Evolutionary conservation across 805 yeast species (phyloP), one percentile per base, ranked within the genome.

Genomic region (Metschnikowia orientalis): DNA sequence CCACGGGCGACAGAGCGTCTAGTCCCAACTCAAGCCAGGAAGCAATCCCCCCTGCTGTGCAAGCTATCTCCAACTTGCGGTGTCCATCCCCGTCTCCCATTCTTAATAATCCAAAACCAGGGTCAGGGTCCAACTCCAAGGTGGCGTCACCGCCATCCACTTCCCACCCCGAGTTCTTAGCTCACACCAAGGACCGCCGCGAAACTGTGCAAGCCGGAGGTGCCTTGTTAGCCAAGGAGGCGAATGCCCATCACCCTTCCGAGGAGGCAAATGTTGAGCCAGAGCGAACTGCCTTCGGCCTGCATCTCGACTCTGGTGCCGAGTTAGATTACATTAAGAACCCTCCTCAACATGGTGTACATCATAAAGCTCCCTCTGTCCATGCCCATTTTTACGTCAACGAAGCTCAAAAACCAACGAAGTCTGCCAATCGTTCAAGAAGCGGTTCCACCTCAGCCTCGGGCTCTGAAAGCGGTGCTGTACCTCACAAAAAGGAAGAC

Each of bases 351-450:
- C 53, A 50, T 7, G 43, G 50, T 21, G 29, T 42, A 2, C 81
- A 74, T 48, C 73, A 73, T 45, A 72, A 76, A 53, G 52, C 71
- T 13, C 70, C 82, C 11, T 72, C 84, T 1, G 79, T 80, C 41
- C 95, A 84, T 57, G 88, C 92, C 0, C 95, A 83, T 57, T 84
- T 84, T 52, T 73, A 71, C 44, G 78, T 77, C 7, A 83, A 79
- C 40, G 89, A 82, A 36, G 67, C 81, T 2, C 52, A 76, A n/a
- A 79, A 75, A 48, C 79, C 58, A 5, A 54, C 46, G 7, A 63
- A 62, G 35, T 35, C 48, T 4, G 41, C 28, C 18, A 56, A 42
- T 32, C 36, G 69, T 23, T 61, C 69, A 2, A 51, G 71, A 34
- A 63, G 69, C 42, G 66, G 67, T 6, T 63, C 69, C 8, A 46